A percentile compares a stretch with the other conserved stretches of the same genome.
Conservation (phyloP, 768 basidiomycete genomes). For the Cystofilobasidium capitatum region DNA sequence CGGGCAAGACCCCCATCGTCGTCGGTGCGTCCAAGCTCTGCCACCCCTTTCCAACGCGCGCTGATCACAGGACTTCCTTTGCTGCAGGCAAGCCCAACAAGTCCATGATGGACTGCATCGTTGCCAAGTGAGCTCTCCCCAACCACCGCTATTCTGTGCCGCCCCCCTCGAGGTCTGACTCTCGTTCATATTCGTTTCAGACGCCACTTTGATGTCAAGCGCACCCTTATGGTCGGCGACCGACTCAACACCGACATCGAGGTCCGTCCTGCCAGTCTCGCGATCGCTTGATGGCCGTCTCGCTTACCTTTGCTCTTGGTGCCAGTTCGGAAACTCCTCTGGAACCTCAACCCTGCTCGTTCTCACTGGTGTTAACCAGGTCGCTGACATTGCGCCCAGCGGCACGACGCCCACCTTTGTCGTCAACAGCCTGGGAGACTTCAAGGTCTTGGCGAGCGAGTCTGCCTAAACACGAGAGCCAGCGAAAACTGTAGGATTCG, state of each 20-base stretch:
- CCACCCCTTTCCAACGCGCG: not conserved
- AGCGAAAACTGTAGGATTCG: too few species aligned
- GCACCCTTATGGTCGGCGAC: slow-evolving; percentile 93
- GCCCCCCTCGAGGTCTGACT: not conserved
- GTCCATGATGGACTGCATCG: slow-evolving; percentile 88
- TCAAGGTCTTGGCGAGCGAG: slow-evolving; percentile 44
- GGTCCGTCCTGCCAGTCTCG: not conserved
- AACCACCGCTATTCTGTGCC: not conserved
- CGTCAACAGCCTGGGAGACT: slow-evolving; percentile 69
- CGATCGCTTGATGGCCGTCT: not conserved
- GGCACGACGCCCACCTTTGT: slow-evolving; percentile 69
- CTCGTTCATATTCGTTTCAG: slow-evolving; percentile 41
- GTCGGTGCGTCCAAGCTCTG: slow-evolving; percentile 39
- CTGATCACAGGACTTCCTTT: not conserved
- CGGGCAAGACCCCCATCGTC: slow-evolving; percentile 59
- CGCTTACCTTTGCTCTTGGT: not conserved
- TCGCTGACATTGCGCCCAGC: slow-evolving; percentile 57
- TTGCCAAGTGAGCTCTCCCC: slow-evolving; percentile 50
- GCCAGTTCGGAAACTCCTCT: slow-evolving; percentile 71
- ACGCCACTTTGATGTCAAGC: slow-evolving; percentile 70
- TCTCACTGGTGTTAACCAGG: slow-evolving; percentile 75
- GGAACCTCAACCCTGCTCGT: slow-evolving; percentile 82
- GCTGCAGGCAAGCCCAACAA: slow-evolving; percentile 68
- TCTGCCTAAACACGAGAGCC: too few species aligned
- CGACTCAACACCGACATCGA: slow-evolving; percentile 85